Evolutionary conservation across 768 basidiomycete genomes (phyloP).

Genomic region (Punctularia strigosozonata): DNA sequence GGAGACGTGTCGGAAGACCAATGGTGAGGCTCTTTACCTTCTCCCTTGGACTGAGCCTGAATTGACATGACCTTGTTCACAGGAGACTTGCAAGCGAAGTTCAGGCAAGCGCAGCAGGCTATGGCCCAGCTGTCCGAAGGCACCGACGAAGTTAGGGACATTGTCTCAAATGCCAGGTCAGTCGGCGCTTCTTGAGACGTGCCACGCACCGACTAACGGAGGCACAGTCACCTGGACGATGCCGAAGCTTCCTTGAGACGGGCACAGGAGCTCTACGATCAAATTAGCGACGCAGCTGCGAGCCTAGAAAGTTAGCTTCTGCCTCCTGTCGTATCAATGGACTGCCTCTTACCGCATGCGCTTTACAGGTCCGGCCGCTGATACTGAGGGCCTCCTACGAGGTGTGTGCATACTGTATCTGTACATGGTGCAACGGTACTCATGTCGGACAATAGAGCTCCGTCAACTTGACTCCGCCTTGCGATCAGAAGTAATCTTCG

Average conservation of each 20-base stretch:
- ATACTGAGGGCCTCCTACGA: slow-evolving; percentile 39
- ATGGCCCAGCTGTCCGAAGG: slow-evolving; percentile 45
- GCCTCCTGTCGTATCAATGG: background rate
- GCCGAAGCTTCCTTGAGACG: slow-evolving; percentile 42
- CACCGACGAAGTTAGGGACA: slow-evolving; percentile 44
- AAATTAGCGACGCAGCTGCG: slow-evolving; percentile 37
- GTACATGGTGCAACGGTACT: slow-evolving; percentile 8
- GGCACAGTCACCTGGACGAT: slow-evolving; percentile 44
- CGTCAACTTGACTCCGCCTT: slow-evolving; percentile 49
- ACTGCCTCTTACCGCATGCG: slow-evolving; percentile 3
- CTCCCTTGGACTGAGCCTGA: slow-evolving; percentile 1
- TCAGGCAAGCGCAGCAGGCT: slow-evolving; percentile 39
- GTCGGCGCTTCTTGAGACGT: slow-evolving; percentile 5
- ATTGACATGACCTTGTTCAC: slow-evolving; percentile 1
- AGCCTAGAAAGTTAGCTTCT: slow-evolving; percentile 36
- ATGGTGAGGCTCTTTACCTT: slow-evolving; percentile 34
- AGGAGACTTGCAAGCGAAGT: slow-evolving; percentile 52
- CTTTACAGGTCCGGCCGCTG: slow-evolving; percentile 28
- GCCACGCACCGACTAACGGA: slow-evolving; percentile 1
- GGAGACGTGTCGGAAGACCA: slow-evolving; percentile 54
- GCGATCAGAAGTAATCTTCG: slow-evolving; percentile 46
- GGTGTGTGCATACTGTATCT: slow-evolving; percentile 22
- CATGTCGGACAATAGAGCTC: slow-evolving; percentile 34
- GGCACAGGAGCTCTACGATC: slow-evolving; percentile 48
- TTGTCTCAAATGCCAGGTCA: slow-evolving; percentile 35